Conservation (phyloP, 352 stramenopile genomes). For the Pythium brachiatum region DNA sequence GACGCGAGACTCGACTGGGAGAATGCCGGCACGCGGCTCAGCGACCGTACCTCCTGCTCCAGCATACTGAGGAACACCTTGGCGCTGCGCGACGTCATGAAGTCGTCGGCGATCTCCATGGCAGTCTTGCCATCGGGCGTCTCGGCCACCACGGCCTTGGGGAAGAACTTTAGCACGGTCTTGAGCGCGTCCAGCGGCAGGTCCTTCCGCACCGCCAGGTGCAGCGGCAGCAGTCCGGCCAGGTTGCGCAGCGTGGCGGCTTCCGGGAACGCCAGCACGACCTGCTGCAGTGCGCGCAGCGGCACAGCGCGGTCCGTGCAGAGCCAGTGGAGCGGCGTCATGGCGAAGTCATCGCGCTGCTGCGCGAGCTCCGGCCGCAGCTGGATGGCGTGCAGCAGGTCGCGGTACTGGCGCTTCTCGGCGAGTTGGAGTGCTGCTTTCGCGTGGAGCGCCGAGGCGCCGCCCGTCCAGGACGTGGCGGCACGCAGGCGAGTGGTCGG, state of each 20-base stretch:
- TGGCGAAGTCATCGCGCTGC: conserved; percentile 27
- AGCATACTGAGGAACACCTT: conserved; percentile 39
- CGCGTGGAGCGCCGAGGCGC: conserved; percentile 5
- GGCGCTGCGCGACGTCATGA: conserved; percentile 28
- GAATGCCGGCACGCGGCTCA: conserved; percentile 11
- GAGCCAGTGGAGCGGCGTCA: conserved; percentile 34
- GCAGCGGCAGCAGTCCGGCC: conserved; percentile 58
- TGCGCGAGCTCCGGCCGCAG: conserved; percentile 18
- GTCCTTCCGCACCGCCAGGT: conserved; percentile 63
- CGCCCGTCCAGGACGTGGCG: conserved; percentile 6
- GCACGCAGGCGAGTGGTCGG: conserved; percentile 8
- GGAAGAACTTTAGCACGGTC: conserved; percentile 66
- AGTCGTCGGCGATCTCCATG: conserved; percentile 41
- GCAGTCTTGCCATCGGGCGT: conserved; percentile 54
- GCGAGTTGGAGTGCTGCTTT: conserved; percentile 21
- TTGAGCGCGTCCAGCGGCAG: conserved; percentile 59
- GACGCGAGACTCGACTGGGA: conserved; percentile 1
- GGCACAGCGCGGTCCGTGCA: conserved; percentile 30
- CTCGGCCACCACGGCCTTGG: conserved; percentile 40
- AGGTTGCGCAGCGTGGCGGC: conserved; percentile 46
- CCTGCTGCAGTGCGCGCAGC: conserved; percentile 39
- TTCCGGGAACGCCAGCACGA: conserved; percentile 47
- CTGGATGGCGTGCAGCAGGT: conserved; percentile 23
- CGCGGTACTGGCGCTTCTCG: conserved; percentile 23
- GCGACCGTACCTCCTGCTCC: conserved; percentile 32